phyloP scores from a whole-genome alignment of 2,329 filamentous ascomycete genomes.

The Ceratocystis smalleyi region DNA sequence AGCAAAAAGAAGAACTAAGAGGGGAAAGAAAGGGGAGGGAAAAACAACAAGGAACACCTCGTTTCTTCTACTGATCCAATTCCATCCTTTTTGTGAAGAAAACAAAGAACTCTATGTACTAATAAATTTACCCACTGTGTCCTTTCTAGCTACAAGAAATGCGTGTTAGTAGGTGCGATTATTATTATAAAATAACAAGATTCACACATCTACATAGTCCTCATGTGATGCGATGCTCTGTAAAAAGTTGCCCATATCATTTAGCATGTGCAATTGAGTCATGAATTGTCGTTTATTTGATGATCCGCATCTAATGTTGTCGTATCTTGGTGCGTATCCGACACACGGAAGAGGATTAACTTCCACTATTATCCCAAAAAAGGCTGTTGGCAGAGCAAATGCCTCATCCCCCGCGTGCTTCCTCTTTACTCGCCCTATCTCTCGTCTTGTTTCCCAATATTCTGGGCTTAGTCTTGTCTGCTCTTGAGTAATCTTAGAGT shows the following conservation, averaged over 20 bases:
- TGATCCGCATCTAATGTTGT: slow-evolving; percentile 8
- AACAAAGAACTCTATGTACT: background rate
- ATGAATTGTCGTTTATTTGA: slow-evolving; percentile 16
- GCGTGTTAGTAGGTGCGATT: background rate
- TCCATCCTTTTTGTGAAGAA: background rate
- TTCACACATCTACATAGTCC: background rate
- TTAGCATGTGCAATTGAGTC: background rate
- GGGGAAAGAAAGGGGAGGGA: background rate
- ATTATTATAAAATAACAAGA: background rate
- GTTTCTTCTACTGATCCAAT: background rate
- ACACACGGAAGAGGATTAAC: background rate
- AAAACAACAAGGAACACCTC: background rate
- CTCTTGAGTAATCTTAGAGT: slow-evolving; percentile 98
- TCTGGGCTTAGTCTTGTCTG: slow-evolving; percentile 60
- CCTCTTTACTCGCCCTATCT: background rate
- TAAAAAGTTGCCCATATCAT: background rate
- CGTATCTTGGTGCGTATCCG: background rate
- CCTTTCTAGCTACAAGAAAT: no score
- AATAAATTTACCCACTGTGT: background rate
- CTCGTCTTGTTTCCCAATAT: background rate
- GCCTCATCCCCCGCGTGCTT: background rate
- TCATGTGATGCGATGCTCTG: background rate
- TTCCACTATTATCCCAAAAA: background rate
- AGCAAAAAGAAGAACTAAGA: slow-evolving; percentile 35
- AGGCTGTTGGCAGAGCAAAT: background rate